Evolutionary conservation across 495 filamentous ascomycete genomes (phyloP).

Genomic region (Penicillium taxi): DNA sequence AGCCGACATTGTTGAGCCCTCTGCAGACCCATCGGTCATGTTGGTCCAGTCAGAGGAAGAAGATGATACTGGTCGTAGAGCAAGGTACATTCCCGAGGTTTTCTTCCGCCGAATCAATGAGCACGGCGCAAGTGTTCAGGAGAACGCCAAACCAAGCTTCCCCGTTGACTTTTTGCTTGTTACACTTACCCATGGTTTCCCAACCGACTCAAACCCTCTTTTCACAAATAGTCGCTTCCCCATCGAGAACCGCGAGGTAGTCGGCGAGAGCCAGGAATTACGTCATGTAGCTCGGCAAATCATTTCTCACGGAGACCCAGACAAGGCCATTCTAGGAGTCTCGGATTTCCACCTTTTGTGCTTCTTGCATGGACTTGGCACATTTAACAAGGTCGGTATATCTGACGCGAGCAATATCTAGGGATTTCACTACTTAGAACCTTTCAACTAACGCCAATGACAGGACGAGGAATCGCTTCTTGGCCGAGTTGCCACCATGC

Average conservation of each 20-base stretch:
- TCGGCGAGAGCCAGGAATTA: slow-evolving; percentile 75
- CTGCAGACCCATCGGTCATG: slow-evolving; percentile 87
- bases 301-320: slow-evolving; percentile 49
- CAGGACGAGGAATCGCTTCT: slow-evolving; percentile 89
- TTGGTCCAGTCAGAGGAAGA: slow-evolving; percentile 89
- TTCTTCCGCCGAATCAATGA: slow-evolving; percentile 95
- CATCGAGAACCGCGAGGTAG: slow-evolving; percentile 79
- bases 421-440: neutral
- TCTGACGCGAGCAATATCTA: neutral
- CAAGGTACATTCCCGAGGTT: slow-evolving; percentile 92
- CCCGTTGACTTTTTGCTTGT: slow-evolving; percentile 94
- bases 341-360: slow-evolving; percentile 92
- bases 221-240: slow-evolving; percentile 70
- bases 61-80: slow-evolving; percentile 57
- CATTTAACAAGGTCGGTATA: slow-evolving; percentile 69
- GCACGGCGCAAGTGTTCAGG: slow-evolving; percentile 90
- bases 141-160: slow-evolving; percentile 94
- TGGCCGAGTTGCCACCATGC: slow-evolving; percentile 69
- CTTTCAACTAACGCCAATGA: slow-evolving; percentile 9
- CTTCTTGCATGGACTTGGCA: slow-evolving; percentile 71
- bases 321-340: slow-evolving; percentile 56
- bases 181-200: slow-evolving; percentile 94
- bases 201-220: slow-evolving; percentile 62
- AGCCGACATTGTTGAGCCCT: slow-evolving; percentile 91
- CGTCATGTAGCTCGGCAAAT: slow-evolving; percentile 54